Evolutionary conservation across 2,329 filamentous ascomycete genomes (phyloP).

Genomic region (Aspergillus piperis): DNA sequence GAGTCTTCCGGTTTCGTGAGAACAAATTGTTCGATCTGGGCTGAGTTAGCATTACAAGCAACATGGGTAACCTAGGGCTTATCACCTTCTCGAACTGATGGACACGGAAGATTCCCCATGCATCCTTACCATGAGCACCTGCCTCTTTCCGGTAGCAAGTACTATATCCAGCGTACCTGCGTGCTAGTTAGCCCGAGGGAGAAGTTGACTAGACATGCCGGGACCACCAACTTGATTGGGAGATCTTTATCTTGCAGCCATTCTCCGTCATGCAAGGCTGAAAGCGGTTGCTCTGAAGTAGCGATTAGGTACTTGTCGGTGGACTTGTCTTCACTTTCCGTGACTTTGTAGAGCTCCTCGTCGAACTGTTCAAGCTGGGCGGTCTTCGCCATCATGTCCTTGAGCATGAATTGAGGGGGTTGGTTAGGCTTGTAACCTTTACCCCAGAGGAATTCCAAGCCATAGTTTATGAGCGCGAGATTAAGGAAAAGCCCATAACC

Average conservation of each 20-base stretch:
- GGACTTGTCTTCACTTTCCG: slow-evolving; percentile 76
- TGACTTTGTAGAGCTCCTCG: slow-evolving; percentile 96
- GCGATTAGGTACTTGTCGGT: slow-evolving; percentile 84
- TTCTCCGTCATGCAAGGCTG: slow-evolving; percentile 87
- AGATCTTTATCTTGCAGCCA: slow-evolving; percentile 85
- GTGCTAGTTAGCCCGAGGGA: slow-evolving; percentile 14
- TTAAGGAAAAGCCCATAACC: slow-evolving; percentile 90
- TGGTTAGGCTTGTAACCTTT: slow-evolving; percentile 82
- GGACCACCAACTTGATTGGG: slow-evolving; percentile 71
- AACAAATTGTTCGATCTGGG: slow-evolving; percentile 72
- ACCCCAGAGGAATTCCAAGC: slow-evolving; percentile 79
- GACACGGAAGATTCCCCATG: slow-evolving; percentile 97
- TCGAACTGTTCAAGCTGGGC: slow-evolving; percentile 97
- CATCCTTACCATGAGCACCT: slow-evolving; percentile 85
- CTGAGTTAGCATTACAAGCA: slow-evolving; percentile 10
- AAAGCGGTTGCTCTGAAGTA: slow-evolving; percentile 93
- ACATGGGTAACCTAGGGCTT: not conserved
- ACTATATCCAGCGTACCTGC: slow-evolving; percentile 77
- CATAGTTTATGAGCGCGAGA: slow-evolving; percentile 92
- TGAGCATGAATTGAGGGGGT: slow-evolving; percentile 91
- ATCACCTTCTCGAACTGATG: slow-evolving; percentile 92
- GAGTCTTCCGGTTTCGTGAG: slow-evolving; percentile 84
- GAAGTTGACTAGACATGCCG: not conserved
- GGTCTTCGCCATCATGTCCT: slow-evolving; percentile 96
- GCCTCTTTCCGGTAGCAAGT: slow-evolving; percentile 97